Base-by-base conservation (phyloP, 1,284 basidiomycete species). In the Fomitopsis betulina region DNA sequence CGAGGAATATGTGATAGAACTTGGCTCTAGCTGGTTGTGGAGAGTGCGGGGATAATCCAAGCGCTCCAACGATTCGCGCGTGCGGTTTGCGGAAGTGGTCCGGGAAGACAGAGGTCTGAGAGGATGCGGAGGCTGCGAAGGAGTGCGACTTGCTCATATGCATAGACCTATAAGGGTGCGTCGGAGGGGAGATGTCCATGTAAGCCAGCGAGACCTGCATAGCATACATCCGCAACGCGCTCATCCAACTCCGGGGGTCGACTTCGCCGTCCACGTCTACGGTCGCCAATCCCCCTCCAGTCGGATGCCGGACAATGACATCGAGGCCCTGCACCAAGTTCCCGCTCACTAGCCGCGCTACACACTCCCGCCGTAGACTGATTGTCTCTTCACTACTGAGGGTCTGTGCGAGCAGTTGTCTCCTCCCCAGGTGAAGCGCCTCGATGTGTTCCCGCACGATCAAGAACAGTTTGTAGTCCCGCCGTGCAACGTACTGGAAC, bases 301-400 rank as follows among this genome's bases (percentile, higher is more conserved):
- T 88, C 13, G 96, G 91, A 74, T 98, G 95, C 21, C 96, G 84
- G 12, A 98, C 96, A 65, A 99, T 96, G 60, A 98, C 87, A 69
- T 98, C 96, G 50, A 98, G 76, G 3, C 90, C 92, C 69, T 98
- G 96, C 0, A 92, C 87, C 57, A 97, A 82, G 70, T 98, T 99
- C 50, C 93, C 94, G 57, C 85, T 86, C 56, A 96, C 95, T 8
- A 99, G 83, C 50, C 93, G 79, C 13, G 84, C 86, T 5, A 98
- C 95, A 69, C 94, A 96, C 61, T 96, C 94, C 51, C 87, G 81
- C 58, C 94, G 81, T 65, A 98, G 81, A 54, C 85, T 86, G 40
- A 86, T 77, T 0, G 93, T 91, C 74, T 99, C 96, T 65, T 97
- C 95, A 2, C 83, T 83, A 64, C 90, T 94, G 21, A 98, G 79